Evolutionary conservation across 2,329 filamentous ascomycete genomes (phyloP).

Genomic region (Aspergillus brasiliensis): DNA sequence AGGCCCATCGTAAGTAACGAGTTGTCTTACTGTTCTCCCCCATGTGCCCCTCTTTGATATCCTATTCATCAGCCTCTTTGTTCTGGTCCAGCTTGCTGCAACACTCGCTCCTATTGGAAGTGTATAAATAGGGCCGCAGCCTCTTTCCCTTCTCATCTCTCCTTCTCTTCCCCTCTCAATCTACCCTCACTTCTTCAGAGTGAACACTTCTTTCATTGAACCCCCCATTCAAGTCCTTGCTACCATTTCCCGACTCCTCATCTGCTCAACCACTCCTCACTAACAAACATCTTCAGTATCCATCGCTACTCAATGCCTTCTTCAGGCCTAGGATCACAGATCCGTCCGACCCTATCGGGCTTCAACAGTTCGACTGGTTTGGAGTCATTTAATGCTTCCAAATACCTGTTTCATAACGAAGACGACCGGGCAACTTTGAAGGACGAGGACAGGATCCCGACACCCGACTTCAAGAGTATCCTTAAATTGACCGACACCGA

Average conservation of each 20-base stretch:
- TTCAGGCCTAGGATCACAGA: slow-evolving; percentile 44
- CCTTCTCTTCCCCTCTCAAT: too few species aligned
- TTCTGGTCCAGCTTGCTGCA: neutral
- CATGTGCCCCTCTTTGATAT: neutral
- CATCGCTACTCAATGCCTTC: slow-evolving; percentile 96
- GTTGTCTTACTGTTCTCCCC: slow-evolving; percentile 1
- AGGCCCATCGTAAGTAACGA: slow-evolving; percentile 72
- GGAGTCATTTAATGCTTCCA: slow-evolving; percentile 81
- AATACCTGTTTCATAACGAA: slow-evolving; percentile 84
- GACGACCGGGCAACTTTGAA: slow-evolving; percentile 59
- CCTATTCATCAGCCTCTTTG: neutral
- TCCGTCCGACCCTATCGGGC: slow-evolving; percentile 32
- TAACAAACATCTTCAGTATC: slow-evolving; percentile 53
- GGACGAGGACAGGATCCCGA: slow-evolving; percentile 55
- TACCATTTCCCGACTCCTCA: neutral
- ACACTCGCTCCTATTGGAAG: neutral
- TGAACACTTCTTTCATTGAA: neutral
- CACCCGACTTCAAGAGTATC: slow-evolving; percentile 68
- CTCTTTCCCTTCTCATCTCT: too few species aligned
- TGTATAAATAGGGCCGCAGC: too few species aligned
- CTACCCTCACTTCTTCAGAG: too few species aligned
- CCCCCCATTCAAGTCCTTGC: neutral
- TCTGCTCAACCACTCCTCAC: neutral
- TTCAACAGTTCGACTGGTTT: slow-evolving; percentile 53
- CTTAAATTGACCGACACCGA: slow-evolving; percentile 73